Evolutionary conservation across 176 grass and related monocot species (phyloP), one percentile per base, ranked within the genome.

Genomic region (Musa itinerans): DNA sequence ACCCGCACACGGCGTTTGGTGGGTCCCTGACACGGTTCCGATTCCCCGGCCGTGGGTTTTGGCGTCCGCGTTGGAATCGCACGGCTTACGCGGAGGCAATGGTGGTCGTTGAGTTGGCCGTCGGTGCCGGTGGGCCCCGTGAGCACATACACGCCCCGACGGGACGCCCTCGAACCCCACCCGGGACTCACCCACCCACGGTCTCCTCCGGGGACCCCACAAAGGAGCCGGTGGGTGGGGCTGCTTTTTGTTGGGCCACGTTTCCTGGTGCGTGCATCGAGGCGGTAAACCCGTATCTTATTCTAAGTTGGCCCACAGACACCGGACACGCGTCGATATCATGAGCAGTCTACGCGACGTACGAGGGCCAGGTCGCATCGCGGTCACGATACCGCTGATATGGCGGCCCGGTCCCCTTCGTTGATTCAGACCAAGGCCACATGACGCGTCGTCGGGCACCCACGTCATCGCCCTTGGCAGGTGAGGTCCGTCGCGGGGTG

Each of bases 381-480:
- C 50, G 19, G 82, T 87, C 90, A 93, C 59, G 84, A 83, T 84
- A 77, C 70, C 24, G 63, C 63, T 87, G 86, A 92, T 81, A 70
- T 81, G 83, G 78, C 4, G 4, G 34, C 34, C 29, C 34, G 4
- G 34, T 43, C 34, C 34, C 0, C 4, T 43, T 43, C 34, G 34
- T 43, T 6, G 34, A 43, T 43, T 43, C 34, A 43, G 34, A 43
- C 34, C 34, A 43, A 43, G 6, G 4, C 34, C 34, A 43, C 34
- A 6, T 43, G 34, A 6, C 34, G 34, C 4, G 3, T 43, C 34
- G 34, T 43, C 34, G 34, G 34, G 34, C 34, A 43, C 34, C 34
- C 34, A 43, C 34, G 34, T 43, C 34, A 43, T 43, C 34, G 34
- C 34, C 4, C 34, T 43, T 6, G 0, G 34, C 34, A 5, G 34